phyloP scores from a whole-genome alignment of 129 eudicot genomes.

The Artemisia argyi region DNA sequence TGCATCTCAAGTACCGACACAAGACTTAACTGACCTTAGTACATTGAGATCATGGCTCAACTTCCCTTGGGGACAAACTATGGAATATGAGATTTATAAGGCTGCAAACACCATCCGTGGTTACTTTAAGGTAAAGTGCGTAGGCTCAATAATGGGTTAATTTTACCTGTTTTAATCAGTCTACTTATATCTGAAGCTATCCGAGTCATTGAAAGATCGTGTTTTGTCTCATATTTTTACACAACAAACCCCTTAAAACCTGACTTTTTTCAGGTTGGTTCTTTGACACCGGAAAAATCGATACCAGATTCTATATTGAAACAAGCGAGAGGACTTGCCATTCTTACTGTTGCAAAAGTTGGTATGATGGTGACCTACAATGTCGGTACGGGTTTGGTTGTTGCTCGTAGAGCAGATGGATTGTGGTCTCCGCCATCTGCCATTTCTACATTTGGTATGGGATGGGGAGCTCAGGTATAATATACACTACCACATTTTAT shows the following conservation, averaged over 20 bases:
- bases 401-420: constrained; percentile 59
- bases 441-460: constrained; percentile 61
- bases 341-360: constrained; percentile 56
- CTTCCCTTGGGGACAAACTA: constrained; percentile 62
- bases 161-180: no score
- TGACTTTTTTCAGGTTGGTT: constrained; percentile 40
- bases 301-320: constrained; percentile 58
- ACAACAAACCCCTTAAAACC: no score
- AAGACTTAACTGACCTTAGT: constrained; percentile 56
- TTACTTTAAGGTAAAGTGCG: constrained; percentile 48
- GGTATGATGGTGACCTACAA: constrained; percentile 58
- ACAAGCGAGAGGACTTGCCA: constrained; percentile 69
- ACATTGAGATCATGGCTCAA: constrained; percentile 58
- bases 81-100: constrained; percentile 62
- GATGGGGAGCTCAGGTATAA: constrained; percentile 78
- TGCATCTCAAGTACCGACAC: constrained; percentile 55
- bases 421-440: constrained; percentile 76
- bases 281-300: constrained; percentile 48
- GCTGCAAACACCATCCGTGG: constrained; percentile 57
- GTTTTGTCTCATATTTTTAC: background rate
- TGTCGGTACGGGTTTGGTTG: constrained; percentile 60
- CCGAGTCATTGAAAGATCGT: background rate
- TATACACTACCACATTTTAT: background rate
- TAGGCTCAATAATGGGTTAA: background rate
- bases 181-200: no score